phyloP scores from a whole-genome alignment of 148 eudicot species.

The Camellia granthamiana region DNA sequence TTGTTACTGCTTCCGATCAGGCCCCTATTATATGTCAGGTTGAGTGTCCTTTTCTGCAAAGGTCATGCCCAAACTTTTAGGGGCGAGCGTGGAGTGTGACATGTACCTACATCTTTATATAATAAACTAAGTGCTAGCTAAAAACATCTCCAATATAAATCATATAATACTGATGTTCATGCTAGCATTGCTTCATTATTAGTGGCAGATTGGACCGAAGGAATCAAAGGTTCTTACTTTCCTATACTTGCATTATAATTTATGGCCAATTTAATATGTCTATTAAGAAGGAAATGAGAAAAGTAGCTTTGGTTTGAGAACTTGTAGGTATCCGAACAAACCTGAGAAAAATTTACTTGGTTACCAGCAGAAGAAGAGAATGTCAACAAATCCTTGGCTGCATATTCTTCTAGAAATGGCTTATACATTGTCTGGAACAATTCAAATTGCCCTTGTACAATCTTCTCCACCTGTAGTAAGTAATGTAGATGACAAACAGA shows the following conservation, averaged over 20 bases:
- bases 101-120: too few relatives aligned
- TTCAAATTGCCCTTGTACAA: constrained; percentile 80
- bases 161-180: constrained; percentile 2
- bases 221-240: background rate
- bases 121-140: background rate
- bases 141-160: background rate
- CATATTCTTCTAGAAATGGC: constrained; percentile 73
- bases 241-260: background rate
- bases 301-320: background rate
- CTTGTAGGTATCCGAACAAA: constrained; percentile 17
- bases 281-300: background rate
- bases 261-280: background rate
- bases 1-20: too few relatives aligned
- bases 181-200: background rate
- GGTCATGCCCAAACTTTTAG: too few relatives aligned
- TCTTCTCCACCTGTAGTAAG: constrained; percentile 72
- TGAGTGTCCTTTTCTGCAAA: too few relatives aligned
- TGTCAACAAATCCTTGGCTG: constrained; percentile 58
- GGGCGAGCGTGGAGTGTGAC: too few relatives aligned
- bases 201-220: background rate
- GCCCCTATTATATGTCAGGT: too few relatives aligned
- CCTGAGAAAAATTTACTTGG: constrained; percentile 61
- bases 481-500: constrained; percentile 2
- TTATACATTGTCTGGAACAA: constrained; percentile 69
- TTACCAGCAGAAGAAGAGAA: constrained; percentile 44